Base-by-base conservation (phyloP, 1,284 basidiomycete genomes). In the Pascua guehoae region DNA sequence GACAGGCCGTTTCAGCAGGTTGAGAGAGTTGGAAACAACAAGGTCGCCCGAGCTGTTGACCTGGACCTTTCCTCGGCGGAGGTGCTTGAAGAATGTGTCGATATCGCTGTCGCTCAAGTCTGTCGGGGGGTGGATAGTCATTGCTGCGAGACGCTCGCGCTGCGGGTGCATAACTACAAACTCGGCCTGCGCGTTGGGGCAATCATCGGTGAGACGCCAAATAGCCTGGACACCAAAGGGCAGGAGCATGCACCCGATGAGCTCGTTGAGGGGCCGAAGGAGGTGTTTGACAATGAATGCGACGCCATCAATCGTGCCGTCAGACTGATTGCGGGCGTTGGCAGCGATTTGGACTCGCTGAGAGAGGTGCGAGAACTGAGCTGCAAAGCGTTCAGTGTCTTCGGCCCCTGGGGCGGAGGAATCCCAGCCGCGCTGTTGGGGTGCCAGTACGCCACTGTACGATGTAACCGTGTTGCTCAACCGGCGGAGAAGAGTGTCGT, bases 181-280 rank as follows among this genome's bases (percentile, higher is more conserved):
- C 24, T 32, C 24, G 24, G 24, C 24, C 24, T 32, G 16, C 17
- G 11, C 49, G 7, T 32, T 32, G 24, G 24, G 24, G 24, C 24
- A 32, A 32, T 32, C 24, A 7, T 48, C 40, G 12, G 37, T 44
- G 48, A 54, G 43, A 2, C 52, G 54, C 58, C 58, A 60, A 18
- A 41, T 48, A 10, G 57, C 17, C 24, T 51, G 58, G 15, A 54
- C 24, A 14, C 58, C 58, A 2, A 42, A 47, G 1, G 51, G 44
- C 2, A 60, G 54, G 38, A 60, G 54, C 51, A 54, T 49, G 43
- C 48, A 54, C 12, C n/a, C 17, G 45, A 60, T 53, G 8, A 60
- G 47, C 45, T 60, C 58, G 46, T 60, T 60, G 14, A 53, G 47
- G 0, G 58, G 58, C 10, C 51, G 58, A 12, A 60, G 42, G 16